Evolutionary conservation across 148 eudicot genomes (phyloP).

Genomic region (Silene conica): DNA sequence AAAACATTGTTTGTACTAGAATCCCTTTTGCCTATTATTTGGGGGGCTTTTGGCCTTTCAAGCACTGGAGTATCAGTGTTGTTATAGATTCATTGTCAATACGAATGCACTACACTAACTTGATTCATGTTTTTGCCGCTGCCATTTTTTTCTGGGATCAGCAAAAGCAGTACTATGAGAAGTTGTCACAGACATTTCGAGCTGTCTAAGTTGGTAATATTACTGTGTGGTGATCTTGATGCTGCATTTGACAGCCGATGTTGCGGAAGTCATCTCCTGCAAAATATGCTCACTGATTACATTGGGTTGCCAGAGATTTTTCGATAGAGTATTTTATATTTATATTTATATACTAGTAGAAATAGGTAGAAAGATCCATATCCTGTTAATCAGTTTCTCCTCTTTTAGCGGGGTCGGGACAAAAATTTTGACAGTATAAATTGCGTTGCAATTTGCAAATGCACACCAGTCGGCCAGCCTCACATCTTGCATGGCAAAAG

Average conservation of each 20-base stretch:
- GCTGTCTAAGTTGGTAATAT: slow-evolving; percentile 6
- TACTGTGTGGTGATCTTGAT: neutral
- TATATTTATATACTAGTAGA: too few species aligned
- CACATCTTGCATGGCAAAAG: too few species aligned
- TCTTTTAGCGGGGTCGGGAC: neutral
- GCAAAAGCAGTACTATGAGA: slow-evolving; percentile 25
- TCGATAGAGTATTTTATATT: too few species aligned
- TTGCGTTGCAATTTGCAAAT: too few species aligned
- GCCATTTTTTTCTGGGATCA: slow-evolving; percentile 10
- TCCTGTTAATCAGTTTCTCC: neutral
- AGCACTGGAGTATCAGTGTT: too few species aligned
- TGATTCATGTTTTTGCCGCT: neutral
- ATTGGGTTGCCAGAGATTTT: too few species aligned
- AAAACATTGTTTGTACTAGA: neutral
- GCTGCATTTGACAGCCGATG: neutral
- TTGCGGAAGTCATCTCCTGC: neutral
- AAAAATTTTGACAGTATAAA: neutral
- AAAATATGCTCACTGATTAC: neutral
- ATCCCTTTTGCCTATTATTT: too few species aligned
- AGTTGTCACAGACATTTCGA: slow-evolving; percentile 19
- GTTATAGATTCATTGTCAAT: neutral
- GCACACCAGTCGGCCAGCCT: too few species aligned
- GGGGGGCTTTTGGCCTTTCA: too few species aligned
- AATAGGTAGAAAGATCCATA: neutral
- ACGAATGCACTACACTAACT: neutral